A percentile compares a stretch with the other conserved stretches of the same genome.
Conservation (phyloP, 2,329 filamentous ascomycete genomes). For the Aureobasidium sp. region DNA sequence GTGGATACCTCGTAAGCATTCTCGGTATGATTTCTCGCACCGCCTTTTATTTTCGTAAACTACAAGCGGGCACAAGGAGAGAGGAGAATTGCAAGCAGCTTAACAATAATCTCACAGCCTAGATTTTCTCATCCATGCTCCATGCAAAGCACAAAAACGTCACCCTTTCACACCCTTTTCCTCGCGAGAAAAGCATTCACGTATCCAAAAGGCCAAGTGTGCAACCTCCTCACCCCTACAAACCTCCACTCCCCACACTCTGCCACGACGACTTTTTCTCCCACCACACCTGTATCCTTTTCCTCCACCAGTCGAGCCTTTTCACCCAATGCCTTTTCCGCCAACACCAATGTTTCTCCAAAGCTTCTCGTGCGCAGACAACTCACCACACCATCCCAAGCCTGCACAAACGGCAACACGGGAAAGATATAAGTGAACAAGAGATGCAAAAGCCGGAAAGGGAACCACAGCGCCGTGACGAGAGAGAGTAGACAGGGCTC, state of each 20-base stretch:
- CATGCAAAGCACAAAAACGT: no score
- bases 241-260: constrained; percentile 35
- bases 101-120: no score
- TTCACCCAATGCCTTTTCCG: constrained; percentile 39
- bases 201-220: constrained; percentile 41
- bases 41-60: no score
- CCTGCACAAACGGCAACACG: constrained; percentile 56
- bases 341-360: constrained; percentile 52
- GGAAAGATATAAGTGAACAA: constrained; percentile 60
- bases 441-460: constrained; percentile 45
- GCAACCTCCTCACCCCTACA: constrained; percentile 30
- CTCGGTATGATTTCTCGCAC: no score
- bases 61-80: no score
- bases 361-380: constrained; percentile 58
- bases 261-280: constrained; percentile 21
- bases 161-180: not conserved
- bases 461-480: constrained; percentile 45
- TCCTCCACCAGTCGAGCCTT: constrained; percentile 29
- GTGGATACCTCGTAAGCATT: no score
- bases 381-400: constrained; percentile 61
- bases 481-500: constrained; percentile 42
- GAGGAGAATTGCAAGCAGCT: no score
- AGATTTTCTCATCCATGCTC: not conserved
- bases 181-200: constrained; percentile 37
- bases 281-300: constrained; percentile 29